Evolutionary conservation across 768 basidiomycete species (phyloP), one percentile per base, ranked within the genome.

Genomic region (Termitomyces sp.): DNA sequence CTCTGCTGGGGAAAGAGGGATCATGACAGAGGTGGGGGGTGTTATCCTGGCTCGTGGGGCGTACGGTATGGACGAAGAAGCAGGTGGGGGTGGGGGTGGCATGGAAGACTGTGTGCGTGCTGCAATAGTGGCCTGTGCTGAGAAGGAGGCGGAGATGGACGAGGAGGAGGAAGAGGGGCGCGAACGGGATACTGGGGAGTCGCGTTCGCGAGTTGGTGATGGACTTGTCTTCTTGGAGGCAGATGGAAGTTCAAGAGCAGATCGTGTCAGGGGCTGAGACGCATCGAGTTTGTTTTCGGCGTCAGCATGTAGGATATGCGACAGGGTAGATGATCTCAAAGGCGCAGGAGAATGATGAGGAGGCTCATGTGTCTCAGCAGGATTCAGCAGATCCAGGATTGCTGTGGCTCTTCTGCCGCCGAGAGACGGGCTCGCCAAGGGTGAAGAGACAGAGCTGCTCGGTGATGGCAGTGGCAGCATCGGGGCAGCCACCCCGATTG

Each of bases 311-410:
- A 78, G 66, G 65, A 81, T 75, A 60, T 79, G 79, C n/a, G 79
- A 72, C 43, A 76, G 67, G 49, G 79, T 78, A 40, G 85, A 83
- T 45, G 82, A 70, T 47, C 76, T 73, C 46, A 75, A 58, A 69
- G 66, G 70, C 66, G 64, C 76, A 67, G 67, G 75, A 34, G 72
- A 67, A 43, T 60, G 68, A 31, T 68, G 64, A 10, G 55, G 48
- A 25, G 66, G 67, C 48, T 69, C 63, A 61, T 65, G 73, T n/a
- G 81, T 72, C 63, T 82, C 82, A 60, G 82, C 82, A 63, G 82
- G 80, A 76, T 92, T 91, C 73, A 92, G 85, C 31, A 92, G 81
- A 47, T 87, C 84, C 45, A 90, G 82, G n/a, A 92, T 81, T 74
- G 88, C 86, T 34, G 90, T 92, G 9, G 89, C 88, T 31, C 90